Percentiles rank a stretch among this genome's conserved stretches.
These are phyloP conservation scores for Phlyctochytrium planicorne DNA, from an alignment of 192 early-diverging fungal genomes.

Conservation along the genomic window DNA sequence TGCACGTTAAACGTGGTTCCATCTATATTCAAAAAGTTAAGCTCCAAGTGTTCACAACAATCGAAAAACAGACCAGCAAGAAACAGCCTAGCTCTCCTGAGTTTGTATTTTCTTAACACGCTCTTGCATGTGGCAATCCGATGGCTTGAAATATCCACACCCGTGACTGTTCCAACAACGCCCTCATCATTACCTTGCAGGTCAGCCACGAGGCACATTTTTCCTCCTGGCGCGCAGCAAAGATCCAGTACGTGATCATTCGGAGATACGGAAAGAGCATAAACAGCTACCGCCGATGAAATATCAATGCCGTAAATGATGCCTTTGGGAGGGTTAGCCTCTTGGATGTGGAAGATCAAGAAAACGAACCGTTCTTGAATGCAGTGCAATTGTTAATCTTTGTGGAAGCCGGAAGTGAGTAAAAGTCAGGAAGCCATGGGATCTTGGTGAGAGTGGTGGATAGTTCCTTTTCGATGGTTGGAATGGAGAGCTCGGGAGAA, in stretches of 20 bases:
- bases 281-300: constrained; percentile 80
- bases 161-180: constrained; percentile 76
- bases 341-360: background rate
- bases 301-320: constrained; percentile 74
- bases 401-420: background rate
- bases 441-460: too few species aligned
- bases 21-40: constrained; percentile 43
- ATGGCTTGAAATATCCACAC: constrained; percentile 79
- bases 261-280: constrained; percentile 67
- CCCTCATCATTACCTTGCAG: constrained; percentile 35
- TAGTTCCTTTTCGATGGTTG: background rate
- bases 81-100: constrained; percentile 65
- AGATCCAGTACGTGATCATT: constrained; percentile 88
- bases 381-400: background rate
- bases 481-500: background rate
- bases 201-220: constrained; percentile 81
- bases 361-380: background rate
- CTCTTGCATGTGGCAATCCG: constrained; percentile 74
- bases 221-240: constrained; percentile 86
- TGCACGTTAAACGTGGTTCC: constrained; percentile 74
- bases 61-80: constrained; percentile 28
- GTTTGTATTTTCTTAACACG: constrained; percentile 69
- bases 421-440: background rate
- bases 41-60: background rate
- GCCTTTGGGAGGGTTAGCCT: background rate